phyloP scores from a whole-genome alignment of 768 basidiomycete genomes.

The Serendipita sp. region DNA sequence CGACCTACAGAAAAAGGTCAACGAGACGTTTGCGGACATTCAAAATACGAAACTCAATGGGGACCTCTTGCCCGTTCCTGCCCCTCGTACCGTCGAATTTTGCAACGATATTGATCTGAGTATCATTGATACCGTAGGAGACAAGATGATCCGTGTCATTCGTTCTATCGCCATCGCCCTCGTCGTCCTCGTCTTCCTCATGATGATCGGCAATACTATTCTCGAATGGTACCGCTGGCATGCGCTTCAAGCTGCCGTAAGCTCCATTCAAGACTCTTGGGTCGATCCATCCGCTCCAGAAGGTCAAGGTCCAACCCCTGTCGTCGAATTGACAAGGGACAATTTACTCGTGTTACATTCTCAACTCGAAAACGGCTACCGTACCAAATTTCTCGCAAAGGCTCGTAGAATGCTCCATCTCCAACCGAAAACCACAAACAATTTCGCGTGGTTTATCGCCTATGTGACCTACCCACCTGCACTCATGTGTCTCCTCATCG shows the following conservation, averaged over 20 bases:
- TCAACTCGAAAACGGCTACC: conserved; percentile 18
- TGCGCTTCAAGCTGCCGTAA: conserved; percentile 46
- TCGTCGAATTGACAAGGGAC: background rate
- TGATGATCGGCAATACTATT: conserved; percentile 55
- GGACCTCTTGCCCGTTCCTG: conserved; percentile 60
- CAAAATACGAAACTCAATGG: conserved; percentile 39
- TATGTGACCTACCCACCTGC: conserved; percentile 88
- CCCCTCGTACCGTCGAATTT: conserved; percentile 49
- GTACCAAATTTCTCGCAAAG: conserved; percentile 58
- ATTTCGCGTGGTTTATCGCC: conserved; percentile 76
- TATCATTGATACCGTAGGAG: conserved; percentile 71
- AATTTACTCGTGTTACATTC: conserved; percentile 51
- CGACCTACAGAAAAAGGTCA: conserved; percentile 72
- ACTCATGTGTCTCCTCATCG: conserved; percentile 79
- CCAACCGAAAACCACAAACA: conserved; percentile 23
- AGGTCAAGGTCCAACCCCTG: background rate
- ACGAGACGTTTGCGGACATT: conserved; percentile 60
- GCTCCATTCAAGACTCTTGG: conserved; percentile 60
- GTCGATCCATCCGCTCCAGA: background rate
- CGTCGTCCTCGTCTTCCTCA: conserved; percentile 50
- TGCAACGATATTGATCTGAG: conserved; percentile 68
- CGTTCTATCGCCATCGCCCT: conserved; percentile 67
- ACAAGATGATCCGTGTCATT: conserved; percentile 57
- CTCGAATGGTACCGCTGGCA: conserved; percentile 87
- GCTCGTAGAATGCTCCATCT: conserved; percentile 40